phyloP scores from a whole-genome alignment of 2,329 filamentous ascomycete genomes.

The Fusarium verticillioides region DNA sequence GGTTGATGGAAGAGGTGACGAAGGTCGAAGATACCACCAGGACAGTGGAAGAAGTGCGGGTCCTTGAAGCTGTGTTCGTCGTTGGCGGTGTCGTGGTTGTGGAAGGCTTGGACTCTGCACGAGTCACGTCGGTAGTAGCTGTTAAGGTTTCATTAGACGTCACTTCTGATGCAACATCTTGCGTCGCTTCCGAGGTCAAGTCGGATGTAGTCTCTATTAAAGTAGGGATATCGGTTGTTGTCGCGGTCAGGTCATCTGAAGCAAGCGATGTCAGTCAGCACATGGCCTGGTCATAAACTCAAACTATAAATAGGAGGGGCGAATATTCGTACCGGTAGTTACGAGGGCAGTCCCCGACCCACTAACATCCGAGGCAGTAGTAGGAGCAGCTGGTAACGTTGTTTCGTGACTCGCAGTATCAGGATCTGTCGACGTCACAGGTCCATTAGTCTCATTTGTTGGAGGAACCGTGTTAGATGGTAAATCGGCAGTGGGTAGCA shows the following conservation, averaged over 20 bases:
- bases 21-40: constrained; percentile 35
- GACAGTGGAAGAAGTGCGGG: constrained; percentile 33
- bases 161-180: constrained; percentile 22
- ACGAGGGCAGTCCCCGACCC: constrained; percentile 31
- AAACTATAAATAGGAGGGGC: constrained; percentile 22
- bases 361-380: constrained; percentile 24
- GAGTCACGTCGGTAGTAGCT: constrained; percentile 19
- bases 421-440: constrained; percentile 24
- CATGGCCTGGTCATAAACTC: constrained; percentile 19
- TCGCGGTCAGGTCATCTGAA: constrained; percentile 33
- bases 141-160: constrained; percentile 24
- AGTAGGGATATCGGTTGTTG: constrained; percentile 27
- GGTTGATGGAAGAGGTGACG: constrained; percentile 32
- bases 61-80: constrained; percentile 10
- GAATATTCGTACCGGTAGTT: constrained; percentile 39
- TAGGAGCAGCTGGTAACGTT: constrained; percentile 25
- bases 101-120: constrained; percentile 13
- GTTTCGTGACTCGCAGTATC: constrained; percentile 32
- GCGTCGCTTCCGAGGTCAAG: constrained; percentile 27
- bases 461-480: constrained; percentile 14
- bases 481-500: constrained; percentile 30
- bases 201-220: constrained; percentile 33
- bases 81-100: constrained; percentile 27
- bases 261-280: constrained; percentile 26
- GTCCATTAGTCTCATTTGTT: constrained; percentile 10